These are phyloP conservation scores for Clitocybe nebularis DNA, from an alignment of 1,284 basidiomycete species.

Conservation along the genomic window DNA sequence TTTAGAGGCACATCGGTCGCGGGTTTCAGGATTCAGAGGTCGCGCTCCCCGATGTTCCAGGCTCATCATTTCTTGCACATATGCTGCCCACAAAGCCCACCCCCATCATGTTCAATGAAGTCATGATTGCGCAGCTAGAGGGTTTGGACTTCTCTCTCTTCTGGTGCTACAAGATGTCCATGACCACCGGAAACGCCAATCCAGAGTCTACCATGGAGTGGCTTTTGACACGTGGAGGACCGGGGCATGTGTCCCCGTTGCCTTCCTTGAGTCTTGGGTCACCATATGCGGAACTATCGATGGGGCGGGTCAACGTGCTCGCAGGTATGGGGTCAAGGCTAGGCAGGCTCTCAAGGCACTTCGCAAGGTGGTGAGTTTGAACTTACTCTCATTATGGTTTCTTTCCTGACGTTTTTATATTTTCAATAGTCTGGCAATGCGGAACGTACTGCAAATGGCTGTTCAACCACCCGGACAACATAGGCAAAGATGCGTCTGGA, in stretches of 20 bases:
- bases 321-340: constrained; percentile 87
- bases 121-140: constrained; percentile 71
- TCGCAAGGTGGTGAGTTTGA: constrained; percentile 67
- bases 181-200: constrained; percentile 82
- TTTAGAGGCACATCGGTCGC: constrained; percentile 67
- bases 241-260: constrained; percentile 47
- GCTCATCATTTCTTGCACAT: constrained; percentile 10
- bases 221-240: constrained; percentile 97
- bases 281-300: constrained; percentile 47
- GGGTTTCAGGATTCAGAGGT: constrained; percentile 77
- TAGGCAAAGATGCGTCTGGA: constrained; percentile 54
- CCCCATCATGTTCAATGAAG: constrained; percentile 58
- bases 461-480: constrained; percentile 92
- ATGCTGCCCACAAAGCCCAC: background rate
- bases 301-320: constrained; percentile 71
- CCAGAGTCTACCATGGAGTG: constrained; percentile 91
- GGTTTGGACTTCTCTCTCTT: constrained; percentile 86
- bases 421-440: constrained; percentile 59
- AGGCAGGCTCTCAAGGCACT: constrained; percentile 89
- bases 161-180: constrained; percentile 83
- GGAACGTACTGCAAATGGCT: constrained; percentile 92
- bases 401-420: background rate
- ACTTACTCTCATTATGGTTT: constrained; percentile 5
- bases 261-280: constrained; percentile 1
- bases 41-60: constrained; percentile 50